phyloP scores from a whole-genome alignment of 805 yeast species.

The Yamadazyma laniorum region DNA sequence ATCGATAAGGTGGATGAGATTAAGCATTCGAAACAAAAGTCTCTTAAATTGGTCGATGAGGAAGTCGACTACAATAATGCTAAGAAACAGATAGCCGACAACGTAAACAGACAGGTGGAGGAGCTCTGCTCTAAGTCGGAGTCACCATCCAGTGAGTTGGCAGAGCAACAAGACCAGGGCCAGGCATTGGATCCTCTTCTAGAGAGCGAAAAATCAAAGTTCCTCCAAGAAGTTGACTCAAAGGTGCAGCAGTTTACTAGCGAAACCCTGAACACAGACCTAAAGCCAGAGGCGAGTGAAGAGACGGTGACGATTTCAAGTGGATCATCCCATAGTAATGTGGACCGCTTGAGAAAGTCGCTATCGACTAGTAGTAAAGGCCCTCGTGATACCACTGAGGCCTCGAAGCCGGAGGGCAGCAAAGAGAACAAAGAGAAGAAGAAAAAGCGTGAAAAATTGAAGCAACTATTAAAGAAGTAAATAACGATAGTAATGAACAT shows the following conservation, averaged over 20 bases:
- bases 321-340: conserved; percentile 2
- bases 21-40: conserved; percentile 18
- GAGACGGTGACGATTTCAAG: neutral
- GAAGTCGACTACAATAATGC: conserved; percentile 21
- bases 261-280: too few species aligned
- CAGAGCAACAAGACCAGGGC: neutral
- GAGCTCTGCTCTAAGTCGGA: conserved; percentile 18
- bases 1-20: conserved; percentile 33
- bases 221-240: conserved; percentile 27
- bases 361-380: conserved; percentile 2
- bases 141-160: conserved; percentile 15
- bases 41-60: conserved; percentile 17
- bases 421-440: neutral
- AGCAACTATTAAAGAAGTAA: conserved; percentile 1
- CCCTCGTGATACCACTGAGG: neutral
- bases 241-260: conserved; percentile 20
- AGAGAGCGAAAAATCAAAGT: conserved; percentile 21
- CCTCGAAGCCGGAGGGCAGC: neutral
- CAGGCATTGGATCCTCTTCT: conserved; percentile 1
- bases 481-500: neutral
- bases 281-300: neutral
- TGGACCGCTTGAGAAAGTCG: conserved; percentile 2
- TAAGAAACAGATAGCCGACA: conserved; percentile 28
- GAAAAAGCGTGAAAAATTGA: conserved; percentile 3
- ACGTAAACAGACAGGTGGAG: conserved; percentile 30